These are phyloP conservation scores for Boletus reticulatus DNA, from an alignment of 768 basidiomycete genomes.

Conservation along the genomic window DNA sequence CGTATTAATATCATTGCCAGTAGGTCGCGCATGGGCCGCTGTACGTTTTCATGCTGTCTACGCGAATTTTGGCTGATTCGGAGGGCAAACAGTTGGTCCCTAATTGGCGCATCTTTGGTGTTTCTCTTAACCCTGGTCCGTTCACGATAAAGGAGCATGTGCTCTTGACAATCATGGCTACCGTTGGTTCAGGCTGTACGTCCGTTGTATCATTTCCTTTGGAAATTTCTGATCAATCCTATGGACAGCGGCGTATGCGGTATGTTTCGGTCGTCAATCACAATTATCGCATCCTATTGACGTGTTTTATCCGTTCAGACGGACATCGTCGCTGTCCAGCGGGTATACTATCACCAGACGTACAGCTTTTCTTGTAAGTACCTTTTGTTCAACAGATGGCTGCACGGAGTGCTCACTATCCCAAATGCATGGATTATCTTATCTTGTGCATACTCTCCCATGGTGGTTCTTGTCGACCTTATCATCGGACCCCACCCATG, in stretches of 20 bases:
- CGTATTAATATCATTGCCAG: slow-evolving; percentile 65
- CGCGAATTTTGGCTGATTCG: neutral
- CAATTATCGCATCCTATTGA: neutral
- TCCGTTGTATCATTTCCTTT: neutral
- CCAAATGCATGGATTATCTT: neutral
- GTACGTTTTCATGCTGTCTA: slow-evolving; percentile 10
- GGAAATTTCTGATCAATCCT: neutral
- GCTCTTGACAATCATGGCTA: slow-evolving; percentile 67
- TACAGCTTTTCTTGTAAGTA: slow-evolving; percentile 49
- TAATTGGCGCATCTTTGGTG: slow-evolving; percentile 50
- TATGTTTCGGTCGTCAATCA: slow-evolving; percentile 3
- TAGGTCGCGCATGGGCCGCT: slow-evolving; percentile 64
- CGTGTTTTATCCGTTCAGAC: slow-evolving; percentile 33
- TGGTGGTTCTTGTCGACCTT: neutral
- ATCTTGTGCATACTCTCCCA: neutral
- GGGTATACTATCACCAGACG: slow-evolving; percentile 60
- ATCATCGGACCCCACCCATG: neutral
- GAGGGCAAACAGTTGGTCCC: slow-evolving; percentile 42
- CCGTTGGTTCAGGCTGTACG: slow-evolving; percentile 36
- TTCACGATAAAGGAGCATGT: slow-evolving; percentile 76
- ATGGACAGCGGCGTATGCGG: slow-evolving; percentile 46
- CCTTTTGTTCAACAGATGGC: neutral
- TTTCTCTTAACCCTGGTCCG: slow-evolving; percentile 67
- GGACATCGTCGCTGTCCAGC: slow-evolving; percentile 72
- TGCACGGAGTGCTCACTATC: neutral